phyloP scores from a whole-genome alignment of 2,329 filamentous ascomycete species.

The Apiospora aurea region DNA sequence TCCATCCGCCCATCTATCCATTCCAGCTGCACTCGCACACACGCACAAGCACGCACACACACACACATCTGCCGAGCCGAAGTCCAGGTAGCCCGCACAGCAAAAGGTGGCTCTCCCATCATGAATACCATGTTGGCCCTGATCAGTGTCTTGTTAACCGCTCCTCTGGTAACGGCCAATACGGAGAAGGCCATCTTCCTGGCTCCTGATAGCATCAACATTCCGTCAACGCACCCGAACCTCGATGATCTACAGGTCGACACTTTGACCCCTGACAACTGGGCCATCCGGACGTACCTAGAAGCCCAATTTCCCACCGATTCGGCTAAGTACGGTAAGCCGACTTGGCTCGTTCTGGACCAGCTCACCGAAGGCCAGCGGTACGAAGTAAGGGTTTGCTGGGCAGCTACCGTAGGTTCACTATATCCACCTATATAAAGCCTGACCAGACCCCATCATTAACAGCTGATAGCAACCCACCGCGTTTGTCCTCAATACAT shows the following conservation, averaged over 20 bases:
- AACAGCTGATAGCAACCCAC: conserved; percentile 70
- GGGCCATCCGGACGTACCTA: conserved; percentile 68
- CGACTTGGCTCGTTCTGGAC: conserved; percentile 82
- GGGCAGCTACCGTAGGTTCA: conserved; percentile 83
- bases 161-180: conserved; percentile 64
- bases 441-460: conserved; percentile 11
- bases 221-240: conserved; percentile 62
- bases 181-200: conserved; percentile 92
- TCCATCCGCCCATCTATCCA: too few species aligned
- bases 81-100: background rate
- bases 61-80: background rate
- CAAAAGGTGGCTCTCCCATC: conserved; percentile 27
- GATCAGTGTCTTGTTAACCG: conserved; percentile 15
- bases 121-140: conserved; percentile 31
- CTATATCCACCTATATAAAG: conserved; percentile 10
- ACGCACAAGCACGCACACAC: background rate
- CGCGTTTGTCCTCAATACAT: conserved; percentile 73
- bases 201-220: conserved; percentile 65
- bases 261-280: conserved; percentile 64
- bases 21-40: conserved; percentile 5
- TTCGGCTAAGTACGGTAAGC: conserved; percentile 59
- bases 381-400: conserved; percentile 93
- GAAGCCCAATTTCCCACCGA: conserved; percentile 71
- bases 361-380: conserved; percentile 73
- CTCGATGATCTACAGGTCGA: conserved; percentile 69